phyloP scores from a whole-genome alignment of 495 filamentous ascomycete species.

The Xylaria grammica region DNA sequence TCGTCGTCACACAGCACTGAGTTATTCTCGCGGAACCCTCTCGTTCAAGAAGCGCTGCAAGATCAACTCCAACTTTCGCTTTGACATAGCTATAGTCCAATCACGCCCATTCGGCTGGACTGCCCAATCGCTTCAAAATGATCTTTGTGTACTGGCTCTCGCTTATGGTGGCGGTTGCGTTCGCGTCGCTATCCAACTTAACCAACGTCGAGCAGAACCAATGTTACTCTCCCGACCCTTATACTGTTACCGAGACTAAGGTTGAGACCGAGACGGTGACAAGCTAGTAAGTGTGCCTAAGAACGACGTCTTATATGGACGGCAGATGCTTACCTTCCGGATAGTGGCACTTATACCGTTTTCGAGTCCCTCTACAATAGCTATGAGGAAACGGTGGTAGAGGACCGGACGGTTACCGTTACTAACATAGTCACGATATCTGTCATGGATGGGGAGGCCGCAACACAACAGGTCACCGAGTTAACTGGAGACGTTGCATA shows the following conservation, averaged over 20 bases:
- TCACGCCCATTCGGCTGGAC: background rate
- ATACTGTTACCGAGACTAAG: constrained; percentile 33
- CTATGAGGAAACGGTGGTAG: constrained; percentile 18
- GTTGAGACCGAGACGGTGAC: constrained; percentile 28
- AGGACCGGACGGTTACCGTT: constrained; percentile 19
- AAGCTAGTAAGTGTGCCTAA: constrained; percentile 30
- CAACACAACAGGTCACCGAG: constrained; percentile 8
- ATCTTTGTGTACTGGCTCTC: constrained; percentile 25
- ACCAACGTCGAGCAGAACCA: constrained; percentile 16
- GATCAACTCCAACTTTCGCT: constrained; percentile 8
- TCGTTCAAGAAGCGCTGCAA: constrained; percentile 2
- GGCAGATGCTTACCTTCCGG: constrained; percentile 17
- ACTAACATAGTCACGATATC: constrained; percentile 29
- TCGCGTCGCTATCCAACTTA: constrained; percentile 22
- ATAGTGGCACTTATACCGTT: constrained; percentile 26
- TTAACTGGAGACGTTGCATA: constrained; percentile 1
- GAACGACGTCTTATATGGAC: background rate
- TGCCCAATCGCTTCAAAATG: constrained; percentile 24
- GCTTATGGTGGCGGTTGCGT: constrained; percentile 27
- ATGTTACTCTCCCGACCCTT: constrained; percentile 18
- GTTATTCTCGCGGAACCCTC: constrained; percentile 4
- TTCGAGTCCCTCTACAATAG: constrained; percentile 22
- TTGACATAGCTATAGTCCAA: background rate
- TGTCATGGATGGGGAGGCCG: constrained; percentile 11
- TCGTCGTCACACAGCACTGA: background rate